These are phyloP conservation scores for Aspergillus sp. DNA, from an alignment of 2,329 filamentous ascomycete genomes.

Conservation along the genomic window DNA sequence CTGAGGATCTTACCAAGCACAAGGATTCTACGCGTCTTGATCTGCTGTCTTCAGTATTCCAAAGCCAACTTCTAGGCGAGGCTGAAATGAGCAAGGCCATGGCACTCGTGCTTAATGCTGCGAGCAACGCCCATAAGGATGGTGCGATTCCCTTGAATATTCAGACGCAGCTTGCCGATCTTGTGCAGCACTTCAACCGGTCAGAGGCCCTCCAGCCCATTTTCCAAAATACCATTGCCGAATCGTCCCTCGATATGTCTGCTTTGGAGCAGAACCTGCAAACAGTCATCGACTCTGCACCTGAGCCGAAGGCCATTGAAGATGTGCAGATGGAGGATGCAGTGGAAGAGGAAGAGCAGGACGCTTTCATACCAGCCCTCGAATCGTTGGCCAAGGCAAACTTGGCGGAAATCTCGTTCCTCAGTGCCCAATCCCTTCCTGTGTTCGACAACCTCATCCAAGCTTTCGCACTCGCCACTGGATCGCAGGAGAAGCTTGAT, in stretches of 20 bases:
- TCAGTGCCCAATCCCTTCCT: conserved; percentile 23
- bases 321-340: conserved; percentile 46
- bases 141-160: conserved; percentile 35
- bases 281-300: conserved; percentile 55
- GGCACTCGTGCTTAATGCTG: conserved; percentile 25
- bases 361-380: conserved; percentile 25
- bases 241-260: conserved; percentile 63
- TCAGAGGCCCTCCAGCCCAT: conserved; percentile 52
- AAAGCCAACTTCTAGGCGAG: conserved; percentile 23
- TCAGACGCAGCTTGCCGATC: conserved; percentile 56
- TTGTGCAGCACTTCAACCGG: conserved; percentile 59
- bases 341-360: conserved; percentile 18
- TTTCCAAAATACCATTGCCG: conserved; percentile 59
- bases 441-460: conserved; percentile 33
- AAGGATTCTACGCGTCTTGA: conserved; percentile 39
- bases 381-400: conserved; percentile 24
- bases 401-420: conserved; percentile 29
- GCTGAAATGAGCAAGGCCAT: conserved; percentile 25
- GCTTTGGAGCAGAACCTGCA: conserved; percentile 67
- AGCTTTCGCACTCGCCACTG: conserved; percentile 27
- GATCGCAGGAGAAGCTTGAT: conserved; percentile 23
- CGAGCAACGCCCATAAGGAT: conserved; percentile 41
- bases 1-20: conserved; percentile 25
- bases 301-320: conserved; percentile 42
- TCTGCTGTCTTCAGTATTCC: conserved; percentile 31